phyloP scores from a whole-genome alignment of 192 early-diverging fungal genomes.

The Linnemannia schmuckeri region DNA sequence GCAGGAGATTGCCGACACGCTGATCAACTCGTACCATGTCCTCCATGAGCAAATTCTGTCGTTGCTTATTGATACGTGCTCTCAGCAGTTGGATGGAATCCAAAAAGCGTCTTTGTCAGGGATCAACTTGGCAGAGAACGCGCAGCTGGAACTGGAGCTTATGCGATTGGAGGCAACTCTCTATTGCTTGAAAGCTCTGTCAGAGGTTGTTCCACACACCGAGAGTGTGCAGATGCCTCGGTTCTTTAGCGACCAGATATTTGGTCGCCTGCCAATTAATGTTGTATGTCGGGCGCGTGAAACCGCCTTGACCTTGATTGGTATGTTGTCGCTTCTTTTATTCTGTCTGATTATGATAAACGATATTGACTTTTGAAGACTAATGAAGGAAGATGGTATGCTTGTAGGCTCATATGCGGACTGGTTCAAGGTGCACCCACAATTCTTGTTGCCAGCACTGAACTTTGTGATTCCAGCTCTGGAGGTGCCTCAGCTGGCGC shows the following conservation, averaged over 20 bases:
- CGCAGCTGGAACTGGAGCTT: constrained; percentile 20
- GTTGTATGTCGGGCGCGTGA: constrained; percentile 58
- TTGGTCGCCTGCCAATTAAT: constrained; percentile 61
- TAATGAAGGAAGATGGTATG: constrained; percentile 12
- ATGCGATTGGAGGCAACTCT: constrained; percentile 69
- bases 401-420: constrained; percentile 73
- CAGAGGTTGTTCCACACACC: constrained; percentile 70
- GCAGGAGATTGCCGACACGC: constrained; percentile 80
- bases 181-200: constrained; percentile 74
- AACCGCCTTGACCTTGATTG: constrained; percentile 60
- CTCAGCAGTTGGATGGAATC: constrained; percentile 38
- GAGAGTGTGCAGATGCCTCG: constrained; percentile 69
- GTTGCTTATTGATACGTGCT: constrained; percentile 52
- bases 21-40: constrained; percentile 77
- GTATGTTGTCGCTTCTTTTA: constrained; percentile 27
- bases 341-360: background rate
- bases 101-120: constrained; percentile 36
- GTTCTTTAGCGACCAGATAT: constrained; percentile 71
- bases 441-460: constrained; percentile 67
- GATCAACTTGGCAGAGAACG: constrained; percentile 25
- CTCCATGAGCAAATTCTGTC: constrained; percentile 69
- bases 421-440: constrained; percentile 75
- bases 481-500: constrained; percentile 67
- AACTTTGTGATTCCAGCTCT: constrained; percentile 76
- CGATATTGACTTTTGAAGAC: background rate